These are phyloP conservation scores for Chaetothyriales sp. DNA, from an alignment of 2,329 filamentous ascomycete genomes.

Conservation along the genomic window DNA sequence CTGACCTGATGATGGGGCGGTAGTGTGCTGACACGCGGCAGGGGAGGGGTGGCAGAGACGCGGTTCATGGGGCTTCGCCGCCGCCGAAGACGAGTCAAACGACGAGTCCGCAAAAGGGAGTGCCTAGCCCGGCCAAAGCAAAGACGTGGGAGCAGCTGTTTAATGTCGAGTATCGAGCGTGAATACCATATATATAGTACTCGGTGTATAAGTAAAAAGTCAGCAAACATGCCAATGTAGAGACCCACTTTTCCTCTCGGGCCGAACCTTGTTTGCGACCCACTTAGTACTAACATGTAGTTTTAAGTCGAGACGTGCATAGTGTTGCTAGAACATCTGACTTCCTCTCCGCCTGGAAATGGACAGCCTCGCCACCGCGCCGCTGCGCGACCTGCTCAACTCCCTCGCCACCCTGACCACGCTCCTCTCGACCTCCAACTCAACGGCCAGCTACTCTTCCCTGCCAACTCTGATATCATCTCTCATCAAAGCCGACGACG, in stretches of 20 bases:
- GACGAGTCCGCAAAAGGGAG: neutral
- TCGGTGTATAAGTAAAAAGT: neutral
- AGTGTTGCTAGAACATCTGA: neutral
- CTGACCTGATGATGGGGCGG: slow-evolving; percentile 32
- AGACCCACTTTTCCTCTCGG: neutral
- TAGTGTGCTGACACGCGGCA: slow-evolving; percentile 17
- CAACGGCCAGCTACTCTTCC: neutral
- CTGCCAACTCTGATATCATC: neutral
- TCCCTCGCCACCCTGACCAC: neutral
- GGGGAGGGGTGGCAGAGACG: neutral
- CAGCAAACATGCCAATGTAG: too few species aligned
- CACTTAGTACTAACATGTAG: neutral
- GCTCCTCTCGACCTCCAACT: neutral
- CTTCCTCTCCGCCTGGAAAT: neutral
- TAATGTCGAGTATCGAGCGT: neutral
- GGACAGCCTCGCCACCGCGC: neutral
- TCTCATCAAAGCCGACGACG: neutral
- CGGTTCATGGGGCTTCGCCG: neutral
- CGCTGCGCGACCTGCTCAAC: neutral
- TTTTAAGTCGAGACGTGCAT: too few species aligned
- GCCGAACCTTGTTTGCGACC: neutral
- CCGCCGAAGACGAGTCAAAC: neutral
- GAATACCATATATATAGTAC: neutral
- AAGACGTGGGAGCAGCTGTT: slow-evolving; percentile 1
- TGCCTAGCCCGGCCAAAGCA: neutral